phyloP scores from a whole-genome alignment of 805 yeast species.

The Kodamaea sagamina region DNA sequence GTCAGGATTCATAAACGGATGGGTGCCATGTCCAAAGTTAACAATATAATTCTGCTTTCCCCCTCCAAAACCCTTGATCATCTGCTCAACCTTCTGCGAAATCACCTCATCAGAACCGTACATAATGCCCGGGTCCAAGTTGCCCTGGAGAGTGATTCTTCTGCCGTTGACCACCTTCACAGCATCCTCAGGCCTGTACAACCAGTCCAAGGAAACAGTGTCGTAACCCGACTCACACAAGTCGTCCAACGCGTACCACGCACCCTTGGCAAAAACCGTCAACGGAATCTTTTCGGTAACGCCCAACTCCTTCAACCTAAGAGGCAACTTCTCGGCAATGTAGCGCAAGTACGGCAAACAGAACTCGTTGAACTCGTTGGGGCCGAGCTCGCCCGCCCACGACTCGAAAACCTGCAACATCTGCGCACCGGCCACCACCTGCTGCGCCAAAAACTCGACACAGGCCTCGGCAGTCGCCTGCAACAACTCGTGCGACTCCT shows the following conservation, averaged over 20 bases:
- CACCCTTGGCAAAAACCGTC: slow-evolving; percentile 91
- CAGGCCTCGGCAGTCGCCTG: slow-evolving; percentile 85
- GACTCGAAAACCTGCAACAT: slow-evolving; percentile 96
- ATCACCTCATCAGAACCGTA: slow-evolving; percentile 87
- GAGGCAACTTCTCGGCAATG: slow-evolving; percentile 68
- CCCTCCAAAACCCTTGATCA: slow-evolving; percentile 92
- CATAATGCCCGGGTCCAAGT: slow-evolving; percentile 91
- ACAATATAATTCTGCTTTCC: slow-evolving; percentile 89
- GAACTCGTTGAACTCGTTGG: slow-evolving; percentile 83
- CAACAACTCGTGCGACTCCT: slow-evolving; percentile 67
- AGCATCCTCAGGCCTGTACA: slow-evolving; percentile 81
- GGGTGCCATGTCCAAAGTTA: slow-evolving; percentile 98
- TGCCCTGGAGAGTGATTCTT: slow-evolving; percentile 89
- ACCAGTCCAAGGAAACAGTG: slow-evolving; percentile 92
- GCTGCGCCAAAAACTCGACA: slow-evolving; percentile 88
- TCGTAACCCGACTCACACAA: slow-evolving; percentile 81
- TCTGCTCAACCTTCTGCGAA: slow-evolving; percentile 74
- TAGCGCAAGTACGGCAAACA: slow-evolving; percentile 84
- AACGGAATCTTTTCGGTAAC: slow-evolving; percentile 73
- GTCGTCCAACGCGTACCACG: slow-evolving; percentile 93
- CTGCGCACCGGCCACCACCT: slow-evolving; percentile 97
- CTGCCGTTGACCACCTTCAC: slow-evolving; percentile 66
- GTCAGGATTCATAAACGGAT: slow-evolving; percentile 95
- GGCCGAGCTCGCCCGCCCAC: slow-evolving; percentile 97
- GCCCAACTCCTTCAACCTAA: slow-evolving; percentile 70